Conservation (phyloP, 78 protist genomes). For the Dictyostelium firmibasis region DNA sequence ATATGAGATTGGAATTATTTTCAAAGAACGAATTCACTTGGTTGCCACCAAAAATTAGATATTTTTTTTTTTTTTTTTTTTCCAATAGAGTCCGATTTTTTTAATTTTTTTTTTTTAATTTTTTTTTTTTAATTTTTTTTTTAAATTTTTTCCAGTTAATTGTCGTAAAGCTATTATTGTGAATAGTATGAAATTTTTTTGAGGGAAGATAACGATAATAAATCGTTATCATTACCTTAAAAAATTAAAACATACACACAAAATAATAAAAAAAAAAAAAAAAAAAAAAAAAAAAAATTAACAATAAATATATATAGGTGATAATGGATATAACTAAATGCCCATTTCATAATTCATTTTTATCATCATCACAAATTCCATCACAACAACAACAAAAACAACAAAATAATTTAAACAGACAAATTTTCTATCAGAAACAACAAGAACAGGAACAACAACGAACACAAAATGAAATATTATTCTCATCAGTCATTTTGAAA, state of each 20-base stretch:
- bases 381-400: not conserved
- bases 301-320: not conserved
- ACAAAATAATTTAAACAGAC: not conserved
- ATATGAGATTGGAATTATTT: no score
- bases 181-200: not conserved
- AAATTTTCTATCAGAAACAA: not conserved
- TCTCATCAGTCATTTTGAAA: not conserved
- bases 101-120: no score
- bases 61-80: no score
- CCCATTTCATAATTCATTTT: slow-evolving; percentile 5
- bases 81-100: no score
- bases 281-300: not conserved
- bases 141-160: no score
- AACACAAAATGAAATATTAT: not conserved
- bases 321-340: not conserved
- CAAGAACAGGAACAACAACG: not conserved
- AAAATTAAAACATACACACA: not conserved
- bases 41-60: no score
- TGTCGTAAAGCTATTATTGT: not conserved
- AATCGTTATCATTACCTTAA: not conserved
- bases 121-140: no score
- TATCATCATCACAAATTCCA: not conserved
- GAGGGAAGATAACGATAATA: not conserved
- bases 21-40: no score
- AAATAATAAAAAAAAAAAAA: not conserved